Evolutionary conservation across 495 filamentous ascomycete genomes (phyloP).

Genomic region (Usnea hakonensis): DNA sequence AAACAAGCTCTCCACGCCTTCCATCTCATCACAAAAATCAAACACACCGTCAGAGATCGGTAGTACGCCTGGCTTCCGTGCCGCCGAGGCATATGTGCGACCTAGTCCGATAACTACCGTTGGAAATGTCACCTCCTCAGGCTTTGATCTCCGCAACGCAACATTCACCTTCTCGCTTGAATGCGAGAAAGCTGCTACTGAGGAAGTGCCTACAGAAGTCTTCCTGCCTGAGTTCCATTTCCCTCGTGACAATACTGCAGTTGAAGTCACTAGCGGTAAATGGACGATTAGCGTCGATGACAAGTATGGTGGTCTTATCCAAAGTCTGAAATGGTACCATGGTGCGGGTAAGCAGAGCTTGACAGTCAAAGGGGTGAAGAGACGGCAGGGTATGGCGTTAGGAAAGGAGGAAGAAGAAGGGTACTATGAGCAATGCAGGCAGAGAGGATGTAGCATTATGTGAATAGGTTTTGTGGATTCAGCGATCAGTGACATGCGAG

Average conservation of each 20-base stretch:
- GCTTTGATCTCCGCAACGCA: conserved; percentile 71
- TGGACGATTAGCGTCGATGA: conserved; percentile 76
- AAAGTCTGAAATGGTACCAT: conserved; percentile 86
- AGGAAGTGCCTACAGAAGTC: conserved; percentile 68
- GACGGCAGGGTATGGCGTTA: conserved; percentile 40
- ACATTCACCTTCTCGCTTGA: conserved; percentile 62
- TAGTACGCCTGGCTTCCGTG: conserved; percentile 65
- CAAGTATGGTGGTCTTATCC: conserved; percentile 54
- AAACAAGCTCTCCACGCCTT: conserved; percentile 59
- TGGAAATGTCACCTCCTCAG: conserved; percentile 57
- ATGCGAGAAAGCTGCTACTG: conserved; percentile 41
- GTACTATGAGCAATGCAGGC: conserved; percentile 54
- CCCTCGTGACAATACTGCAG: conserved; percentile 56
- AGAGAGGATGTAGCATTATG: conserved; percentile 45
- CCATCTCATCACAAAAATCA: conserved; percentile 54
- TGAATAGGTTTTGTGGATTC: conserved; percentile 25
- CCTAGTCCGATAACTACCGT: conserved; percentile 71
- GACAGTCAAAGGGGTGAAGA: conserved; percentile 66
- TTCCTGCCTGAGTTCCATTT: conserved; percentile 94
- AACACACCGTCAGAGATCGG: conserved; percentile 45
- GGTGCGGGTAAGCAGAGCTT: conserved; percentile 73
- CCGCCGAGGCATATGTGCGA: conserved; percentile 84
- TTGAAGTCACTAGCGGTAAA: conserved; percentile 77
- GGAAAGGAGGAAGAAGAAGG: conserved; percentile 50
- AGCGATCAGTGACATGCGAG: not conserved